Percentiles rank a stretch among this genome's conserved stretches.
Conservation (phyloP, 148 eudicot genomes). For the Spergularia bocconei region DNA sequence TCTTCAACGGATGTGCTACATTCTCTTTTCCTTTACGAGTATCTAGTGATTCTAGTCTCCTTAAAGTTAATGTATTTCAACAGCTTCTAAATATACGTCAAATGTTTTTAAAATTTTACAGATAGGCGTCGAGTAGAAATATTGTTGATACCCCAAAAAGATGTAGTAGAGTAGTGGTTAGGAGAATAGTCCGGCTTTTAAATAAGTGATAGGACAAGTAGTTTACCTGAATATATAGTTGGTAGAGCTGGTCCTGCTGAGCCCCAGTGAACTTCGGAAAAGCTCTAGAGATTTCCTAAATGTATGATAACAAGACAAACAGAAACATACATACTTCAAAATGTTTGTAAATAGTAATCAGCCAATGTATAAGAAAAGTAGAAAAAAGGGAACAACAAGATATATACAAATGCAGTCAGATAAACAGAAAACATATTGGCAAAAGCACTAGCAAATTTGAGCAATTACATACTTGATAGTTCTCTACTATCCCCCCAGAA, state of each 20-base stretch:
- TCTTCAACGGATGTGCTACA: not conserved
- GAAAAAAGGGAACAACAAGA: not conserved
- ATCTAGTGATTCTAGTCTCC: not conserved
- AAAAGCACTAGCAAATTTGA: not conserved
- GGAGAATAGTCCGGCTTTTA: not conserved
- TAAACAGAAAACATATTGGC: not conserved
- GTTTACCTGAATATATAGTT: constrained; percentile 54
- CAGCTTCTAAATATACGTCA: not conserved
- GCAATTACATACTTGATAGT: not conserved
- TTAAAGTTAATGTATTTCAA: not conserved
- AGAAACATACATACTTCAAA: not conserved
- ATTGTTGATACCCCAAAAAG: too few relatives aligned
- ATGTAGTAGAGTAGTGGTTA: too few relatives aligned
- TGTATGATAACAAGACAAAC: not conserved
- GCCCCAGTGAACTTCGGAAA: constrained; percentile 42
- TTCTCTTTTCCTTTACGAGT: not conserved
- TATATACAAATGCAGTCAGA: not conserved
- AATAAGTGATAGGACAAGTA: constrained; percentile 1
- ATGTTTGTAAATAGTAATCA: not conserved
- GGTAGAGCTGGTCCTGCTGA: constrained; percentile 55
- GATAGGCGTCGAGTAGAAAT: not conserved
- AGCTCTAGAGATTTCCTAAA: constrained; percentile 57
- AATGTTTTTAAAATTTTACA: not conserved
- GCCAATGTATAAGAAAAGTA: not conserved
- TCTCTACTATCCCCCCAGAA: not conserved